Base-by-base conservation (phyloP, 2,329 filamentous ascomycete genomes). In the Aspergillus ruber region DNA sequence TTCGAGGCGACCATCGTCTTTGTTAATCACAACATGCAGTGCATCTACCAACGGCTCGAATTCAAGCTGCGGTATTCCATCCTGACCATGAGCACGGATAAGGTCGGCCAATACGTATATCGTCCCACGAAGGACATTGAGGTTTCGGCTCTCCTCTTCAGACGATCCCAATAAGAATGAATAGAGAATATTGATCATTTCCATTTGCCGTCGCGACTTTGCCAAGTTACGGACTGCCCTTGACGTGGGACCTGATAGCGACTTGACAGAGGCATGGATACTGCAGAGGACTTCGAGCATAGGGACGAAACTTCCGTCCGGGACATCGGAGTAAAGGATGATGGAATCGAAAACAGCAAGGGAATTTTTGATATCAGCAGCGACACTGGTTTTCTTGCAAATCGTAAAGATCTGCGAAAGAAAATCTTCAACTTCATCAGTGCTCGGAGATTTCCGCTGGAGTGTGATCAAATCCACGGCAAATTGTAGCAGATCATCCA, bases 211-310 rank as follows among this genome's bases (percentile, higher is more conserved):
- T 21, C 56, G 58, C 13, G 69, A 72, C 49, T 68, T 71, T 9
- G 66, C 67, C 13, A 72, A 49, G 49, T 66, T 71, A 35, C 69
- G 66, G 27, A 72, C 69, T 23, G 66, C 67, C 45, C 68, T 60
- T 13, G 69, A 70, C 1, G 69, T 72, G 20, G 68, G 69, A 4
- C 68, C 69, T 27, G 68, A 69, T 18, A 72, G 53, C 29, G 68
- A 62, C 48, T 68, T 72, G 25, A 72, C 69, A 17, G 69, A 72
- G 32, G 68, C 67, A 56, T 71, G 68, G 21, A 72, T 72, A 49
- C 67, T 71, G 59, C 69, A 72, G 32, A 72, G 56, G 27, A 72
- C 67, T 46, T 72, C 68, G 23, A 72, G 53, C 43, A 72, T 53
- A 23, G 61, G 55, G 32, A 60, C 48, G 42, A 72, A 69, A 45